phyloP scores from a whole-genome alignment of 2,329 filamentous ascomycete species.

The Didymella lethalis region DNA sequence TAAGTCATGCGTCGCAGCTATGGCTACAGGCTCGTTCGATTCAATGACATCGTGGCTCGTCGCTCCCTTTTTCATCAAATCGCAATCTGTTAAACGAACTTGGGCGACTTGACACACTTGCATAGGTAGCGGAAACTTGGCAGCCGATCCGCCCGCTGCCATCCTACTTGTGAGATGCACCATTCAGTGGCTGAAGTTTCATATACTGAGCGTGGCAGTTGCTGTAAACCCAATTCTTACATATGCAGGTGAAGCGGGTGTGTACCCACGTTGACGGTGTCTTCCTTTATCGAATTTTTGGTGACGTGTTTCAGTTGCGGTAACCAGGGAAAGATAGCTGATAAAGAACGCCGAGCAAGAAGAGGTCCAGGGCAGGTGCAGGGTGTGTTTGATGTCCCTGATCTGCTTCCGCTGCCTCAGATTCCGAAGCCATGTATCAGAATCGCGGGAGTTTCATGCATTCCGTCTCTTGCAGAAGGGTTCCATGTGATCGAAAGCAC shows the following conservation, averaged over 20 bases:
- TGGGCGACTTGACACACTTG: conserved; percentile 25
- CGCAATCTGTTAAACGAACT: conserved; percentile 10
- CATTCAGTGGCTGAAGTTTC: conserved; percentile 1
- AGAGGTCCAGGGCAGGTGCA: conserved; percentile 18
- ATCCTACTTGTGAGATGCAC: neutral
- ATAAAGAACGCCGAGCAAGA: conserved; percentile 8
- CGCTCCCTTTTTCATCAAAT: conserved; percentile 7
- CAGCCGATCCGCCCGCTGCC: conserved; percentile 28
- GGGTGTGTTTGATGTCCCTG: conserved; percentile 40
- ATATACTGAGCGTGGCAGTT: conserved; percentile 1
- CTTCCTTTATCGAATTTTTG: conserved; percentile 2
- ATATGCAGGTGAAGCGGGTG: conserved; percentile 14
- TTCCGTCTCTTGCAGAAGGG: conserved; percentile 36
- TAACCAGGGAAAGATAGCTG: neutral
- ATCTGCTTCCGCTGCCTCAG: conserved; percentile 48
- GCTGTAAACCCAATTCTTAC: conserved; percentile 6
- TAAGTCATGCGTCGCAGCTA: conserved; percentile 32
- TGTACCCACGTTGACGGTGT: neutral
- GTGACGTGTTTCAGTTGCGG: conserved; percentile 10
- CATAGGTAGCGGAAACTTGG: conserved; percentile 6
- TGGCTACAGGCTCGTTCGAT: conserved; percentile 16
- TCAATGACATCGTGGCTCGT: conserved; percentile 12
- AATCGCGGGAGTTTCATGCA: conserved; percentile 47
- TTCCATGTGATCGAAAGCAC: conserved; percentile 23
- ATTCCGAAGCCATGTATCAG: conserved; percentile 45